phyloP scores from a whole-genome alignment of 2,329 filamentous ascomycete genomes.

The Aurifilum marmelostoma region DNA sequence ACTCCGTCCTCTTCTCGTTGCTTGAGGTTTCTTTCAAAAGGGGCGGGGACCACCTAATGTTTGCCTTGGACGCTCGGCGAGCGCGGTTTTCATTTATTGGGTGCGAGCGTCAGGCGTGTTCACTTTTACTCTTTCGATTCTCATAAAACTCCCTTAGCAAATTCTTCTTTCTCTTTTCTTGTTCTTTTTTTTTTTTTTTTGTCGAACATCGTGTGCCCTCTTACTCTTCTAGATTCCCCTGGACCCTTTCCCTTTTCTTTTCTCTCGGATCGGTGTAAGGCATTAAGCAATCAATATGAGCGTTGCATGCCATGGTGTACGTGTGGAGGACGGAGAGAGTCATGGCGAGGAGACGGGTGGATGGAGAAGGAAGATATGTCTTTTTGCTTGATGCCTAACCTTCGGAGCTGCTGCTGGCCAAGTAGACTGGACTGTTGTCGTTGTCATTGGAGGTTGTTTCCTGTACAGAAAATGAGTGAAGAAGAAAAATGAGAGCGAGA shows the following conservation, averaged over 20 bases:
- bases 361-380: not conserved
- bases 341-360: not conserved
- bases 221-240: constrained; percentile 28
- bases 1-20: constrained; percentile 3
- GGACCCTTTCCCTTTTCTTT: not conserved
- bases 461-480: constrained; percentile 1
- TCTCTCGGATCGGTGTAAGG: not conserved
- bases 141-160: not conserved
- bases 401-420: constrained; percentile 27
- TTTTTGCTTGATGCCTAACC: constrained; percentile 21
- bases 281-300: not conserved
- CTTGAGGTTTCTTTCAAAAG: constrained; percentile 20
- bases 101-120: constrained; percentile 17
- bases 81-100: not conserved
- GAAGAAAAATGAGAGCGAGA: not conserved
- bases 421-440: constrained; percentile 9
- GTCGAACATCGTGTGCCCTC: not conserved
- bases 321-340: not conserved
- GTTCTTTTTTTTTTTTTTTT: too few relatives aligned
- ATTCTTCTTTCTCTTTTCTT: too few relatives aligned
- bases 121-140: constrained; percentile 8
- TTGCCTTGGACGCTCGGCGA: constrained; percentile 5
- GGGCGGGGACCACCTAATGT: constrained; percentile 19
- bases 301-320: not conserved
- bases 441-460: constrained; percentile 12